Conservation (phyloP, 2,329 filamentous ascomycete species). For the Phialocephala subalpina region DNA sequence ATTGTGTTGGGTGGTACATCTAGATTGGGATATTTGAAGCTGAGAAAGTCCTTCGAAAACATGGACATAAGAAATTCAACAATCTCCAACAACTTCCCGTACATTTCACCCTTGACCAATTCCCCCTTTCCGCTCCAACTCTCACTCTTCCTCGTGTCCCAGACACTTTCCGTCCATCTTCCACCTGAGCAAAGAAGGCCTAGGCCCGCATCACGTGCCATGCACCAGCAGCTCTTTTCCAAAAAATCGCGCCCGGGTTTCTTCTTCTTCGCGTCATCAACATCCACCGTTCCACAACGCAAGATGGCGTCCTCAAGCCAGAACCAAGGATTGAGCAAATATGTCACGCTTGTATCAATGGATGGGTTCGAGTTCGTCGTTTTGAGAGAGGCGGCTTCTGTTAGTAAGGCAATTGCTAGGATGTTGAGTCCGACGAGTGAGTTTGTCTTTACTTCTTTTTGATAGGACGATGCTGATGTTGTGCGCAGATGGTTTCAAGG, state of each 20-base stretch:
- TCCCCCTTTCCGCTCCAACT: too few species aligned
- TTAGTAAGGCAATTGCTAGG: slow-evolving; percentile 76
- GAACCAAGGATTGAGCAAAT: slow-evolving; percentile 58
- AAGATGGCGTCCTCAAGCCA: slow-evolving; percentile 9
- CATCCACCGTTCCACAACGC: slow-evolving; percentile 2
- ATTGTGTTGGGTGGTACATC: too few species aligned
- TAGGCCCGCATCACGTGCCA: neutral
- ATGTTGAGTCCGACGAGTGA: slow-evolving; percentile 76
- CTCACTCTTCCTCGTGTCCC: too few species aligned
- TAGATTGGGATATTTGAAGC: too few species aligned
- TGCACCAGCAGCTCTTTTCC: neutral
- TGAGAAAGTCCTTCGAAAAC: too few species aligned
- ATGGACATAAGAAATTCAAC: too few species aligned
- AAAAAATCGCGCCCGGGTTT: neutral
- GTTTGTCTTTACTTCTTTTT: slow-evolving; percentile 33
- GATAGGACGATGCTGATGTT: neutral
- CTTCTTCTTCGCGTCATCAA: neutral
- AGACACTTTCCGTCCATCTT: too few species aligned
- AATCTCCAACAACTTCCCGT: neutral
- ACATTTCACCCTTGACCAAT: too few species aligned
- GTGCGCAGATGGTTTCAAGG: slow-evolving; percentile 65
- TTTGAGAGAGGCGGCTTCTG: slow-evolving; percentile 72
- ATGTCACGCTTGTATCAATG: slow-evolving; percentile 78
- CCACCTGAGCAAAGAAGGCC: neutral
- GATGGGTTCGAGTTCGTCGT: slow-evolving; percentile 83